A percentile compares a stretch with the other conserved stretches of the same genome.
Conservation (phyloP, 768 basidiomycete species). For the Mycena amicta region DNA sequence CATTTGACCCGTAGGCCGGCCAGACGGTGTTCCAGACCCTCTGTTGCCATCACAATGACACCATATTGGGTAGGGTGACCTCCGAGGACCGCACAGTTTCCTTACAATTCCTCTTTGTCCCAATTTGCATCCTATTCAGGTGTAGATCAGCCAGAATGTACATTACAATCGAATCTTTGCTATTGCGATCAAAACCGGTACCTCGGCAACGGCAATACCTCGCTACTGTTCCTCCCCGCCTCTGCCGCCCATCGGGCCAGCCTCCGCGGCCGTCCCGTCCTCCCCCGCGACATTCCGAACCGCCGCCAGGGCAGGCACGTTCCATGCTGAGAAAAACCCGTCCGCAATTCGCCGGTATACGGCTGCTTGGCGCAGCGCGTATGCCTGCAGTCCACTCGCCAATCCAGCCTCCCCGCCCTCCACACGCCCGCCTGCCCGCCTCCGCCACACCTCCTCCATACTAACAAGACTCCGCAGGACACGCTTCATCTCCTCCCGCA, state of each 20-base stretch:
- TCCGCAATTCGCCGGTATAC: neutral
- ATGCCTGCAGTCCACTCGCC: neutral
- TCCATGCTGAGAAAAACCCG: neutral
- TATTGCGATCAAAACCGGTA: neutral
- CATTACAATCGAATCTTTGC: neutral
- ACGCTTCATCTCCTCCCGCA: constrained; percentile 25
- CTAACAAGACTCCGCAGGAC: constrained; percentile 1
- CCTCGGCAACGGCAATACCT: no score
- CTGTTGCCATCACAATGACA: neutral
- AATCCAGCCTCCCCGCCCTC: neutral
- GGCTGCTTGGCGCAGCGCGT: neutral
- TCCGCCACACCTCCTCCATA: neutral
- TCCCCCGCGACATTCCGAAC: neutral
- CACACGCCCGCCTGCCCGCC: neutral
- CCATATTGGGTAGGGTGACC: neutral
- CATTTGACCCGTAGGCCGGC: neutral
- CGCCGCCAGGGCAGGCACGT: neutral
- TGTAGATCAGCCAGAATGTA: neutral
- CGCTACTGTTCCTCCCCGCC: no score
- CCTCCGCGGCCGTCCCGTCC: neutral
- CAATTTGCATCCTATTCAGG: neutral
- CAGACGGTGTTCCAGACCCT: neutral
- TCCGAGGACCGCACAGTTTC: neutral
- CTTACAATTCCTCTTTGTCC: neutral
- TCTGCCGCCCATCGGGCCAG: no score